Base-by-base conservation (phyloP, 1,284 basidiomycete genomes). In the Trichosporon inkin region DNA sequence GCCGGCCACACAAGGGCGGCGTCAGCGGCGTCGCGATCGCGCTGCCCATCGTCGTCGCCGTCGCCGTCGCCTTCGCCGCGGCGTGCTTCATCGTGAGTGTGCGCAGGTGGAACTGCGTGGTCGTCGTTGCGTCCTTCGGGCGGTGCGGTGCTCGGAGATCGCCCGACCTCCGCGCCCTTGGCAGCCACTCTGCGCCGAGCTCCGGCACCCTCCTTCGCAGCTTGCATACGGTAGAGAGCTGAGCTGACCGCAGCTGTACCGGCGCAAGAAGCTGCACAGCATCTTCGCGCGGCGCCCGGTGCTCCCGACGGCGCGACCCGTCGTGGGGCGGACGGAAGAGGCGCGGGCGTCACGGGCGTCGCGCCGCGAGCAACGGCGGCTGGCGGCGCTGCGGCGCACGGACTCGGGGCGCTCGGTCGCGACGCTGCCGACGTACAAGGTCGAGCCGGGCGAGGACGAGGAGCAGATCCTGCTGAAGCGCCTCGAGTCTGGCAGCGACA, bases 401-500 rank as follows among this genome's bases (percentile, higher is more conserved):
- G 44, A 49, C 16, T n/a, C 14, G 14, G 44, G 44, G 16, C 14
- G 22, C 14, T n/a, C 14, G 22, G 44, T 49, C 10, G 24, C 44
- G 14, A 49, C 44, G 16, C 22, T 49, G 14, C 44, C 44, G 16
- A 10, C 16, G 24, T 49, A 49, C 24, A 49, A 49, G 24, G 13
- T 24, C 14, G 24, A 32, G 11, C 22, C 44, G 4, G 44, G 28
- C 28, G 28, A 14, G 16, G 44, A 49, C 22, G 44, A 49, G 16
- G 44, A 49, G 44, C 44, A 49, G 44, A 49, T 49, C 28, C 44
- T 49, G 16, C 44, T 49, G 22, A 49, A 49, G 24, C 24, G 24
- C 22, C 22, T 32, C 44, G 44, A 49, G 24, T 32, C 28, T 32
- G 28, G 28, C 28, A 49, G 22, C 14, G 44, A 49, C 14, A n/a